Evolutionary conservation across 2,329 filamentous ascomycete species (phyloP), one percentile per base, ranked within the genome.

Genomic region (Ophidiomyces ophidiicola): DNA sequence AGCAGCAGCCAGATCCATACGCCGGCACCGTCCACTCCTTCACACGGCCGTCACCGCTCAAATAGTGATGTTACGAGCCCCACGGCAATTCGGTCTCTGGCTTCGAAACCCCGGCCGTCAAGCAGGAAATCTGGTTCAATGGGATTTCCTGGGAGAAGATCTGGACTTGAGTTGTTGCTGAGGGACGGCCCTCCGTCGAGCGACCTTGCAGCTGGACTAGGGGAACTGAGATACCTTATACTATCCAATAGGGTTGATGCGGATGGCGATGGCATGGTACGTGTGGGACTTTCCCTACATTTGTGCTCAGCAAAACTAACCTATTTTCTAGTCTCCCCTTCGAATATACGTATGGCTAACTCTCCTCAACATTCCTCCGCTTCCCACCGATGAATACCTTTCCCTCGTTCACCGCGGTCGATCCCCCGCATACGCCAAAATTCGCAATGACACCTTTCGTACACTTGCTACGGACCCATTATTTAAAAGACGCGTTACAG

Each of bases 271-370:
- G 69, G 69, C 50, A 71, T 71, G 66, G 67, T 69, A 59, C 43
- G 55, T 25, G n/a, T 21, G n/a, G 36, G 24, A 30, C 19, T 12
- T 38, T 17, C 29, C 40, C 25, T 30, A 15, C 11, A 46, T 42
- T 18, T 23, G 24, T 15, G 24, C 41, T 28, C 2, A 7, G 29
- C 23, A 46, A 42, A 31, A 29, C 48, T 35, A 10, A 35, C 17
- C 20, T 17, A 35, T 17, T 24, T 21, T 18, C 23, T 52, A 94
- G 88, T 98, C 90, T 14, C 80, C 86, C 32, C 69, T 90, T 46
- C 80, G 90, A 53, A 92, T 96, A 57, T 96, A 98, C 60, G 76
- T 93, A 48, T 98, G 90, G 90, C 74, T 96, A 28, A 83, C 94
- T 50, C 75, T 98, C 8, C 80, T 98, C 51, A 83, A 94, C 55